These are phyloP conservation scores for Candida labiduridarum DNA, from an alignment of 1,139 yeast genomes.

Conservation along the genomic window DNA sequence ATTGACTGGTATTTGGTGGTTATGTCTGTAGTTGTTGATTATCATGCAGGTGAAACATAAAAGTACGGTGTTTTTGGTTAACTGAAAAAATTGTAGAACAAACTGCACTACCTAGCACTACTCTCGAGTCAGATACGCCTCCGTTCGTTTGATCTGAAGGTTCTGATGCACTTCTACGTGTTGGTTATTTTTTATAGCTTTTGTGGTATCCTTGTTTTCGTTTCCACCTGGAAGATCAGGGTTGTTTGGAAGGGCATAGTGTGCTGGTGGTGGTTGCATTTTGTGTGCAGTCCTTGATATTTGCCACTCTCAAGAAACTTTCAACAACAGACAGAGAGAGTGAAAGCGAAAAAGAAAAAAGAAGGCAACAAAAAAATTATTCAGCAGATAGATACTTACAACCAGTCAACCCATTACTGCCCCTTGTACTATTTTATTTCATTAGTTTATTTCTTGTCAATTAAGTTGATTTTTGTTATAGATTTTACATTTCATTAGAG, in stretches of 20 bases:
- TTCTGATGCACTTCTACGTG: too few relatives aligned
- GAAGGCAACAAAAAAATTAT: slow-evolving; percentile 2
- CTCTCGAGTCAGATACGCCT: too few relatives aligned
- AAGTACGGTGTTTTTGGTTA: too few relatives aligned
- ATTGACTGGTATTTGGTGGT: not conserved
- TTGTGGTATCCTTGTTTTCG: too few relatives aligned
- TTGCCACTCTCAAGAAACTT: slow-evolving; percentile 7
- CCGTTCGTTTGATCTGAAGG: too few relatives aligned
- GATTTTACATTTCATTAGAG: not conserved
- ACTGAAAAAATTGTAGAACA: too few relatives aligned
- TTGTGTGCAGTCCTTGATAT: slow-evolving; percentile 5
- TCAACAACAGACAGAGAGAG: slow-evolving; percentile 3
- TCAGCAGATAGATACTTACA: not conserved
- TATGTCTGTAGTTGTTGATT: not conserved
- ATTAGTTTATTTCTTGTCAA: not conserved
- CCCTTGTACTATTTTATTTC: not conserved
- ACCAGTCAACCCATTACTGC: not conserved
- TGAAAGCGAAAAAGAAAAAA: slow-evolving; percentile 9
- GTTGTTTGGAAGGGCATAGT: not conserved
- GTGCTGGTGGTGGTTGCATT: slow-evolving; percentile 2
- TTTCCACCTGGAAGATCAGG: not conserved
- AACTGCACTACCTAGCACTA: too few relatives aligned
- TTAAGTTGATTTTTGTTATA: not conserved
- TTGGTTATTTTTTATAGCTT: too few relatives aligned
- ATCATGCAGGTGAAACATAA: too few relatives aligned